Evolutionary conservation across 192 early-diverging fungal genomes (phyloP).

Genomic region (Mortierella antarctica): DNA sequence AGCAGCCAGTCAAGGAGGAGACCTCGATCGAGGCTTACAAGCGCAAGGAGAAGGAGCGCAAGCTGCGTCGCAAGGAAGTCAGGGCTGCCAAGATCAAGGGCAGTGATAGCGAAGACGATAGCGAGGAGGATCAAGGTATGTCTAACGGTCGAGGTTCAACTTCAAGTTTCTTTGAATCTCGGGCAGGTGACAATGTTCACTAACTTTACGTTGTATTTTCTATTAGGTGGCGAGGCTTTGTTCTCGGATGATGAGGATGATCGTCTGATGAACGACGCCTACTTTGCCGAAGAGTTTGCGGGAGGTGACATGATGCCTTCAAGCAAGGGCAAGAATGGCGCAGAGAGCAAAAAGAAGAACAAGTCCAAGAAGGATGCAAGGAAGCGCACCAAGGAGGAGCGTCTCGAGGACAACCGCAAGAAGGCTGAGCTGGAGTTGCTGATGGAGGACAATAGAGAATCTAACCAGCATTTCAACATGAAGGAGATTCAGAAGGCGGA

Average conservation of each 20-base stretch:
- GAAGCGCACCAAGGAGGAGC: constrained; percentile 69
- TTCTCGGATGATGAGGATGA: constrained; percentile 69
- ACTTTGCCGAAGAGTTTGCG: constrained; percentile 54
- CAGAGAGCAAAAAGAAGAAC: constrained; percentile 31
- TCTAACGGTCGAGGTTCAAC: not conserved
- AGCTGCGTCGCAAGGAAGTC: constrained; percentile 66
- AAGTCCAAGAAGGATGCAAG: constrained; percentile 59
- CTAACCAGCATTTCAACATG: constrained; percentile 87
- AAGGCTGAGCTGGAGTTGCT: constrained; percentile 88
- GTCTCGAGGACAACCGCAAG: constrained; percentile 65
- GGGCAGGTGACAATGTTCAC: not conserved
- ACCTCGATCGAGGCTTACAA: constrained; percentile 87
- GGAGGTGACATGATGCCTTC: constrained; percentile 43
- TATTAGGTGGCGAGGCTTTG: constrained; percentile 58
- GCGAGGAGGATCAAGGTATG: constrained; percentile 30
- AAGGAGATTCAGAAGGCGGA: constrained; percentile 88
- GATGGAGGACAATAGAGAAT: constrained; percentile 73
- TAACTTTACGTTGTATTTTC: not conserved
- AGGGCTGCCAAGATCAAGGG: constrained; percentile 47
- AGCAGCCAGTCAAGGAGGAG: constrained; percentile 70
- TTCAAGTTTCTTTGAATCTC: not conserved
- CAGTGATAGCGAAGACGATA: constrained; percentile 28
- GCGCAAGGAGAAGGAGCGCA: constrained; percentile 87
- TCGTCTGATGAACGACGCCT: constrained; percentile 56
- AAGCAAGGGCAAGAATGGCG: constrained; percentile 50